Evolutionary conservation across 805 yeast genomes (phyloP).

Genomic region (Clavispora phyllophila): DNA sequence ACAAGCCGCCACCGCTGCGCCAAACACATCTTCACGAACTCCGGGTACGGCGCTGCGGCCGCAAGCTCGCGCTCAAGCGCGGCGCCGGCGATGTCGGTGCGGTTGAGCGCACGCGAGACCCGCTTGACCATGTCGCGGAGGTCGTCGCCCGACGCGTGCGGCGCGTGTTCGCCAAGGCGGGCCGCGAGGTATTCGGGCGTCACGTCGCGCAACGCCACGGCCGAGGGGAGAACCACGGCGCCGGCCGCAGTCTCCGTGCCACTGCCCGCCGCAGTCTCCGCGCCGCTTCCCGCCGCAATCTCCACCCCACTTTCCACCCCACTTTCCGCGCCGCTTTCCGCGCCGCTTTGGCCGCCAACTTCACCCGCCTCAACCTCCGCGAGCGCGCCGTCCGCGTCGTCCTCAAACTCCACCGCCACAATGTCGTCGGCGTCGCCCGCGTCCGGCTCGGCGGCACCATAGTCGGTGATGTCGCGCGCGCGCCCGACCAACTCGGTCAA

Average conservation of each 20-base stretch:
- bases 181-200: neutral
- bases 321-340: neutral
- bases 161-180: neutral
- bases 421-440: slow-evolving; percentile 15
- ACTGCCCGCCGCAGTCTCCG: no score
- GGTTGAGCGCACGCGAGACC: neutral
- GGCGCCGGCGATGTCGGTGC: slow-evolving; percentile 3
- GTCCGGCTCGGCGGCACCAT: slow-evolving; percentile 14
- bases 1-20: slow-evolving; percentile 48
- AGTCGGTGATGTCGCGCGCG: slow-evolving; percentile 48
- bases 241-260: neutral
- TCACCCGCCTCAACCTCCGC: no score
- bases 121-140: neutral
- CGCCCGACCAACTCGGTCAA: slow-evolving; percentile 44
- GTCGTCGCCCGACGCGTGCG: neutral
- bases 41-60: slow-evolving; percentile 18
- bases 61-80: slow-evolving; percentile 4
- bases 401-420: slow-evolving; percentile 20
- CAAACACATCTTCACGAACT: slow-evolving; percentile 44
- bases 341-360: neutral
- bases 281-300: no score
- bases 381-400: no score
- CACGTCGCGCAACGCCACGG: neutral
- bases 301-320: no score
- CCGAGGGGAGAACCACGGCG: neutral